Percentiles rank a stretch among this genome's conserved stretches.
These are phyloP conservation scores for Colletotrichum navitas DNA, from an alignment of 2,329 filamentous ascomycete species.

Conservation along the genomic window DNA sequence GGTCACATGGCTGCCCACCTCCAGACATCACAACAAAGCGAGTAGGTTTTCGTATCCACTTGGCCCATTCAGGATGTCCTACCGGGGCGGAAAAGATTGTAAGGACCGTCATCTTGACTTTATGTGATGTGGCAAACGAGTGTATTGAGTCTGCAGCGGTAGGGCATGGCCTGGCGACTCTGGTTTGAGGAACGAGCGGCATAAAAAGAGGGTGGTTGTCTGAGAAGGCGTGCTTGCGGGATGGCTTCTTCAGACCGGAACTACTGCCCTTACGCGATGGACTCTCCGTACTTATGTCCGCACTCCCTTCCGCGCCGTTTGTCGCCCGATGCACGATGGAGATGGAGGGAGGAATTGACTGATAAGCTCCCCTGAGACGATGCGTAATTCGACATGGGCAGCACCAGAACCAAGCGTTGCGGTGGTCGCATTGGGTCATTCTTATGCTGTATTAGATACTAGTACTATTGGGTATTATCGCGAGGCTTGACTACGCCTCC, in stretches of 20 bases:
- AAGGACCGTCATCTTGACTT: background rate
- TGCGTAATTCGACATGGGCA: no score
- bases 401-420: background rate
- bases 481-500: background rate
- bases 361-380: no score
- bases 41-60: background rate
- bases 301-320: no score
- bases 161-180: background rate
- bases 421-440: background rate
- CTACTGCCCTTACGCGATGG: background rate
- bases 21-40: background rate
- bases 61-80: background rate
- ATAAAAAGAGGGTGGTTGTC: no score
- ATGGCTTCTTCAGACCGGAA: background rate
- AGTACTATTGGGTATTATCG: background rate
- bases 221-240: background rate
- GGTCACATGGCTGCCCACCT: background rate
- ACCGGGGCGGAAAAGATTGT: background rate
- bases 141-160: background rate
- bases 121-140: background rate
- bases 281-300: background rate
- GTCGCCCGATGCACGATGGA: no score
- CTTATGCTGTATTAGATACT: background rate
- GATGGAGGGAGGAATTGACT: no score
- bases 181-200: background rate